Base-by-base conservation (phyloP, 208 protist genomes). In the Blastocrithidia nonstop region DNA sequence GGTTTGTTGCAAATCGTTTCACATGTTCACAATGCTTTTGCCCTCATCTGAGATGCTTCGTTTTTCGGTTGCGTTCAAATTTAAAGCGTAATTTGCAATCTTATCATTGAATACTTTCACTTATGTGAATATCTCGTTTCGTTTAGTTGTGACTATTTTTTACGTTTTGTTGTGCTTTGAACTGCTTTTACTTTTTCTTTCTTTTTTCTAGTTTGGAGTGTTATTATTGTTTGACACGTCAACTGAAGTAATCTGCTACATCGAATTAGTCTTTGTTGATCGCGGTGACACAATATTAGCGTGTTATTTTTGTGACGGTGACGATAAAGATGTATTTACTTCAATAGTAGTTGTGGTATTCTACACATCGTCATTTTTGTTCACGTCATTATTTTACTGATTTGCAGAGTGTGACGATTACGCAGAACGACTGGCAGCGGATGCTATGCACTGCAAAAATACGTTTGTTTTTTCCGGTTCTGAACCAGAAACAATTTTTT, bases 391-490 rank as follows among this genome's bases (percentile, higher is more conserved):
- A 33, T 91, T 79, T 42, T 83, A 66, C 53, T 88, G 79, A n/a
- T n/a, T n/a, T n/a, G n/a, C n/a, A n/a, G n/a, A n/a, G n/a, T n/a
- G n/a, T n/a, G n/a, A n/a, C n/a, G n/a, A n/a, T n/a, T n/a, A n/a
- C n/a, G n/a, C n/a, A n/a, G n/a, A n/a, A 20, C 69, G 71, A 19
- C 73, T 75, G 0, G 87, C 78, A 17, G 75, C 83, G 2, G 66
- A 61, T 0, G 88, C 88, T 2, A 93, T 35, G 32, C 73, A 73
- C 56, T 82, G 81, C 25, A 95, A 53, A 41, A 93, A 93, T 5
- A 71, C 45, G 37, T 95, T 95, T 2, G 88, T 93, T 39, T 83
- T 88, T 41, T 91, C 88, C 11, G 78, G 68, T 38, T 95, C 84
- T 21, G 66, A 60, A 1, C 88, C 88, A 0, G 82, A 45, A n/a